Conservation (phyloP, 23 red algal genomes). For the Agarophyton chilense region DNA sequence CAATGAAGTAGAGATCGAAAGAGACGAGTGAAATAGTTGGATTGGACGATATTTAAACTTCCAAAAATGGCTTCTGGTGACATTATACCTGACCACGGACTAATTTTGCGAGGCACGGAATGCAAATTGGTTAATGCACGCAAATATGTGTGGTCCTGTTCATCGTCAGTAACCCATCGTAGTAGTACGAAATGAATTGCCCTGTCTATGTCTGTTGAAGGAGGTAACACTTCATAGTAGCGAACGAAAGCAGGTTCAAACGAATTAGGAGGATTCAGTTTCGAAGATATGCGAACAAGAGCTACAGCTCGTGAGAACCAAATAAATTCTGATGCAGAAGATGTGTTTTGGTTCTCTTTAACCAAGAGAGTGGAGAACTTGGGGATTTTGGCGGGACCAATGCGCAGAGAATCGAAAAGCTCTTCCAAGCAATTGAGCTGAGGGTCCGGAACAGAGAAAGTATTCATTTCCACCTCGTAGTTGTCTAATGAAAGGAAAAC, state of each 20-base stretch:
- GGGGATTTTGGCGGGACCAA: background rate
- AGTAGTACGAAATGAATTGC: background rate
- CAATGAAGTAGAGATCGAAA: background rate
- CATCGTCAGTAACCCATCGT: background rate
- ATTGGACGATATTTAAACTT: background rate
- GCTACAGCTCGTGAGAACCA: background rate
- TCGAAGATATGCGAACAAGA: background rate
- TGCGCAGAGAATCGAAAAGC: background rate
- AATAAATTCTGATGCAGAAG: no score
- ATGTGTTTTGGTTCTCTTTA: background rate
- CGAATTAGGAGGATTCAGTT: background rate
- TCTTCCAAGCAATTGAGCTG: background rate
- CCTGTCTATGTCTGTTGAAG: background rate
- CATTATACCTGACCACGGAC: background rate
- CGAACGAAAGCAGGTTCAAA: background rate
- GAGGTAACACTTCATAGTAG: background rate
- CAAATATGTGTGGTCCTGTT: background rate
- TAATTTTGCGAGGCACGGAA: background rate
- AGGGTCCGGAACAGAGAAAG: background rate
- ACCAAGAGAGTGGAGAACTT: background rate
- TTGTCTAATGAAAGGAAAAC: background rate
- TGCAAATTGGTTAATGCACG: background rate
- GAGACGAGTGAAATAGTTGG: background rate
- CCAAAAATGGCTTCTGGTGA: background rate
- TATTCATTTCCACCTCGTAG: background rate